Percentiles rank a stretch among this genome's conserved stretches.
Evolutionary conservation across 2,329 filamentous ascomycete species (phyloP).

Genomic region (Pseudogymnoascus pannorum): DNA sequence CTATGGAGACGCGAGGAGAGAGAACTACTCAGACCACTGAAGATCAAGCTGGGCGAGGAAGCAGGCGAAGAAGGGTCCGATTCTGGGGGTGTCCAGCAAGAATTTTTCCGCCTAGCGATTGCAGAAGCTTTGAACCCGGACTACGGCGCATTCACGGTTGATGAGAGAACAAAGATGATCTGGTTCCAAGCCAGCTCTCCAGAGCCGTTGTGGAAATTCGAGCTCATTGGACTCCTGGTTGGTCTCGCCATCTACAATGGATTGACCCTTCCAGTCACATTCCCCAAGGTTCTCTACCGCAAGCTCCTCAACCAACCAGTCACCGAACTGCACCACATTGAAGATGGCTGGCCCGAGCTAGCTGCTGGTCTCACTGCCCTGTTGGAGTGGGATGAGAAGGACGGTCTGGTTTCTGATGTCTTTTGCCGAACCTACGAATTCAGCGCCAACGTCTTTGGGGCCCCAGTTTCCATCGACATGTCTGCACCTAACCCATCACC

Average conservation of each 20-base stretch:
- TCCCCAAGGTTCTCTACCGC: constrained; percentile 77
- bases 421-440: constrained; percentile 86
- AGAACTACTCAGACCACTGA: constrained; percentile 77
- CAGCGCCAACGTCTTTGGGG: constrained; percentile 54
- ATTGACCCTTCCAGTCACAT: constrained; percentile 80
- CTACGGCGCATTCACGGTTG: constrained; percentile 74
- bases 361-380: constrained; percentile 66
- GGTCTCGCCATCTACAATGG: constrained; percentile 91
- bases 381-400: constrained; percentile 65
- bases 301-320: constrained; percentile 66
- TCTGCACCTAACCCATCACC: constrained; percentile 19
- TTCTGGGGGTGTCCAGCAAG: constrained; percentile 90
- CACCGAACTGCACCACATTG: constrained; percentile 66
- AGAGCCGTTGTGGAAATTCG: constrained; percentile 82
- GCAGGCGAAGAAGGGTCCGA: constrained; percentile 84
- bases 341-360: constrained; percentile 81
- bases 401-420: constrained; percentile 72
- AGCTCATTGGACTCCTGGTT: constrained; percentile 80
- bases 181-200: constrained; percentile 83
- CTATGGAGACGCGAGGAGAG: constrained; percentile 79
- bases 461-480: constrained; percentile 53
- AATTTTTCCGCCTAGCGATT: constrained; percentile 85
- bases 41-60: constrained; percentile 78
- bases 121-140: constrained; percentile 70
- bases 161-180: constrained; percentile 66